Evolutionary conservation across 345 rosid genomes (phyloP).

Genomic region (Mallotus nudiflorus): DNA sequence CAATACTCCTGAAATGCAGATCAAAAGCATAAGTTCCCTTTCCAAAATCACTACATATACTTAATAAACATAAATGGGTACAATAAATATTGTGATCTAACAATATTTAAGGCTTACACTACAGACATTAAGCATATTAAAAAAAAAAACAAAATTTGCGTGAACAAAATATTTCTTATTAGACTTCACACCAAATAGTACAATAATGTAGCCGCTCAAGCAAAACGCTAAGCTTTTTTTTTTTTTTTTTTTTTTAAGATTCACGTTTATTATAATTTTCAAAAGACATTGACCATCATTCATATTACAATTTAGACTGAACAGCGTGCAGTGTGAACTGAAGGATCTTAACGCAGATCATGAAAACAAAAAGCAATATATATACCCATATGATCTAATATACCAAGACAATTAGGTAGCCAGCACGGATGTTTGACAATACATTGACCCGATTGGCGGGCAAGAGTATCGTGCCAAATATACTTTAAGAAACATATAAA

Average conservation of each 20-base stretch:
- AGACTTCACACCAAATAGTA: background rate
- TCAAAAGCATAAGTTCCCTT: slow-evolving; percentile 5
- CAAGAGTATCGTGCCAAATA: background rate
- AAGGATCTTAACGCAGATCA: slow-evolving; percentile 5
- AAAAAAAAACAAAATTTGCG: background rate
- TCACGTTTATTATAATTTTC: too few relatives aligned
- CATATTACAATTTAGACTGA: background rate
- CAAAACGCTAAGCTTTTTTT: background rate
- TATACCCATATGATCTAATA: background rate
- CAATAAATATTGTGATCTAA: background rate
- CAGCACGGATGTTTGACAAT: background rate
- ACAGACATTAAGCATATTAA: slow-evolving; percentile 1
- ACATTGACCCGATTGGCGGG: background rate
- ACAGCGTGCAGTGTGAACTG: background rate
- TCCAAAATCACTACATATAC: background rate
- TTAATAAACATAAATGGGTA: background rate
- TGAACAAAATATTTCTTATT: background rate
- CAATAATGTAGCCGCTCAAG: background rate
- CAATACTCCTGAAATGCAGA: slow-evolving; percentile 27
- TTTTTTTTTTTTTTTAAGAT: too few relatives aligned
- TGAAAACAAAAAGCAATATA: background rate
- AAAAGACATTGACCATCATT: too few relatives aligned
- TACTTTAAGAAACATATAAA: slow-evolving; percentile 2
- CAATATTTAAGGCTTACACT: background rate
- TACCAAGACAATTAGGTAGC: background rate